Evolutionary conservation across 2,329 filamentous ascomycete species (phyloP).

Genomic region (Claviceps arundinis): DNA sequence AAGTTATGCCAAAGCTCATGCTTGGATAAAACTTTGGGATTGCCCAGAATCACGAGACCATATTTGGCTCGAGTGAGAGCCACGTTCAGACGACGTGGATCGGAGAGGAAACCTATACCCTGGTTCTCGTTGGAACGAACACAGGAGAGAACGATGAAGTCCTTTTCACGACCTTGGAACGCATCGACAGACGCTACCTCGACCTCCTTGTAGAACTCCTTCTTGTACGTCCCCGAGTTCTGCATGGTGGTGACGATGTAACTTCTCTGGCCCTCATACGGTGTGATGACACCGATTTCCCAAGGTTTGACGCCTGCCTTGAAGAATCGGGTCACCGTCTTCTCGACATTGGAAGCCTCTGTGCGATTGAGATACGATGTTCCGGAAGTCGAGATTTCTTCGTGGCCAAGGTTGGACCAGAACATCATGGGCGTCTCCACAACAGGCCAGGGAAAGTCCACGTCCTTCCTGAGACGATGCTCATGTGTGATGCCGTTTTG

Average conservation of each 20-base stretch:
- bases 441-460: slow-evolving; percentile 97
- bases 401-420: slow-evolving; percentile 95
- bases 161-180: slow-evolving; percentile 97
- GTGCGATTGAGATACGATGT: slow-evolving; percentile 97
- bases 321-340: slow-evolving; percentile 97
- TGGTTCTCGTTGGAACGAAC: slow-evolving; percentile 98
- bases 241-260: slow-evolving; percentile 99
- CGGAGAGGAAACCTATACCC: slow-evolving; percentile 95
- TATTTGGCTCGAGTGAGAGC: slow-evolving; percentile 95
- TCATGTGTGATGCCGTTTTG: slow-evolving; percentile 92
- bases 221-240: slow-evolving; percentile 91
- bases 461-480: slow-evolving; percentile 77
- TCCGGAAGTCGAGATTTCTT: slow-evolving; percentile 94
- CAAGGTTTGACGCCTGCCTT: slow-evolving; percentile 91
- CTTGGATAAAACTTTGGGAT: slow-evolving; percentile 94
- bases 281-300: slow-evolving; percentile 95
- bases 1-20: slow-evolving; percentile 97
- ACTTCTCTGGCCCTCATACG: slow-evolving; percentile 94
- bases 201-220: slow-evolving; percentile 96
- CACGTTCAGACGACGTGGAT: slow-evolving; percentile 93
- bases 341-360: slow-evolving; percentile 93
- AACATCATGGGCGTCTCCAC: slow-evolving; percentile 98
- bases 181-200: slow-evolving; percentile 97
- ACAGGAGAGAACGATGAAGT: slow-evolving; percentile 95
- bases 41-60: slow-evolving; percentile 89